Evolutionary conservation across 257 asterid species (phyloP).

Genomic region (Solanum piurae): DNA sequence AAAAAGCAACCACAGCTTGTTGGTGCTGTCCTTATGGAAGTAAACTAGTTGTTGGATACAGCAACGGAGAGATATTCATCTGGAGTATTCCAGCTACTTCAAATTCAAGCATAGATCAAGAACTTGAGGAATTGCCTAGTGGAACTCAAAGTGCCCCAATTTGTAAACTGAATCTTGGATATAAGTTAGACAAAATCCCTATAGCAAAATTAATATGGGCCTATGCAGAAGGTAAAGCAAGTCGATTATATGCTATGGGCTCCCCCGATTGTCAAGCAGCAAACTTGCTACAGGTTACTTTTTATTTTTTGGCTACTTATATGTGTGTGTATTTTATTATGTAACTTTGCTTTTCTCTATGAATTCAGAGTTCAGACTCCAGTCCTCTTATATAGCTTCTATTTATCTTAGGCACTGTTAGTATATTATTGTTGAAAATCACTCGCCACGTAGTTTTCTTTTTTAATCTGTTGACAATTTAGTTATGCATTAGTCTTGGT

Average conservation of each 20-base stretch:
- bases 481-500: neutral
- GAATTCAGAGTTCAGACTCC: neutral
- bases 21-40: slow-evolving; percentile 84
- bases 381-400: neutral
- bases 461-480: neutral
- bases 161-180: slow-evolving; percentile 80
- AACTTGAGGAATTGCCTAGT: slow-evolving; percentile 17
- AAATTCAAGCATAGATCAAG: slow-evolving; percentile 24
- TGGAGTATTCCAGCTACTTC: slow-evolving; percentile 57
- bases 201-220: slow-evolving; percentile 62
- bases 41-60: slow-evolving; percentile 73
- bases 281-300: slow-evolving; percentile 61
- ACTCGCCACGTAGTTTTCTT: neutral
- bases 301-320: neutral
- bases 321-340: neutral
- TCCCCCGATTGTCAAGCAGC: slow-evolving; percentile 41
- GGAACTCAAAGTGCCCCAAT: slow-evolving; percentile 40
- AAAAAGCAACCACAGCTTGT: slow-evolving; percentile 78
- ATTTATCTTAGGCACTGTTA: neutral
- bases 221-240: slow-evolving; percentile 68
- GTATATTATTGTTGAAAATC: neutral
- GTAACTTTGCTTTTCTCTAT: neutral
- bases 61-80: slow-evolving; percentile 69
- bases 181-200: slow-evolving; percentile 71
- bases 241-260: slow-evolving; percentile 73